phyloP scores from a whole-genome alignment of 495 filamentous ascomycete genomes.

The Penicillium malachiteum region DNA sequence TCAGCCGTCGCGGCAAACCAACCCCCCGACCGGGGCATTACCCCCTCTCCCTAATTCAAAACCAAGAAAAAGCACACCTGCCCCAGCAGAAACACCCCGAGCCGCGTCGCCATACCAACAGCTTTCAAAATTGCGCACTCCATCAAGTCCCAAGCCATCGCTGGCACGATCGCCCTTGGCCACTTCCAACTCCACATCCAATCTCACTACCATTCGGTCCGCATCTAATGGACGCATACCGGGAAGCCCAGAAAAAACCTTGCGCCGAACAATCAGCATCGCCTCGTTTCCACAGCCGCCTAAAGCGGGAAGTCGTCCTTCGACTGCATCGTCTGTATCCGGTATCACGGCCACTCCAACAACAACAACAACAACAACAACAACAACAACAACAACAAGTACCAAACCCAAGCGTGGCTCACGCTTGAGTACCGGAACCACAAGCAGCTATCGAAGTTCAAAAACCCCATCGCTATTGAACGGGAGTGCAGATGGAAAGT shows the following conservation, averaged over 20 bases:
- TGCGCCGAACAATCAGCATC: slow-evolving; percentile 85
- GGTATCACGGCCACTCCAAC: slow-evolving; percentile 27
- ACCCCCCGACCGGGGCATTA: slow-evolving; percentile 63
- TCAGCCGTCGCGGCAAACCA: slow-evolving; percentile 60
- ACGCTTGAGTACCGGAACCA: slow-evolving; percentile 40
- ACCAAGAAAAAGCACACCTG: slow-evolving; percentile 62
- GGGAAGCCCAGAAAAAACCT: slow-evolving; percentile 56
- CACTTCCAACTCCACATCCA: slow-evolving; percentile 38
- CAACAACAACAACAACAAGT: slow-evolving; percentile 20
- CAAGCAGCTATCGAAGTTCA: slow-evolving; percentile 50
- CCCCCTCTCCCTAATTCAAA: slow-evolving; percentile 71
- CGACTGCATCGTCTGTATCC: slow-evolving; percentile 40
- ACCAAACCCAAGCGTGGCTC: slow-evolving; percentile 36
- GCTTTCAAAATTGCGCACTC: slow-evolving; percentile 57
- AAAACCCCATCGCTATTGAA: slow-evolving; percentile 73
- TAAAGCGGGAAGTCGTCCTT: slow-evolving; percentile 52
- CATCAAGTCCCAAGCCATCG: slow-evolving; percentile 60
- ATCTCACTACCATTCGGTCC: slow-evolving; percentile 38
- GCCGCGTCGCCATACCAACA: slow-evolving; percentile 42
- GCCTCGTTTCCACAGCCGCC: slow-evolving; percentile 92
- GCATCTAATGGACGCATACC: slow-evolving; percentile 34
- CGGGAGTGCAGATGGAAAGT: slow-evolving; percentile 72
- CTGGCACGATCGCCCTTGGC: slow-evolving; percentile 47
- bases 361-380: no score
- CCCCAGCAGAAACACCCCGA: slow-evolving; percentile 40